These are phyloP conservation scores for Drechmeria coniospora DNA, from an alignment of 2,329 filamentous ascomycete genomes.

Conservation along the genomic window DNA sequence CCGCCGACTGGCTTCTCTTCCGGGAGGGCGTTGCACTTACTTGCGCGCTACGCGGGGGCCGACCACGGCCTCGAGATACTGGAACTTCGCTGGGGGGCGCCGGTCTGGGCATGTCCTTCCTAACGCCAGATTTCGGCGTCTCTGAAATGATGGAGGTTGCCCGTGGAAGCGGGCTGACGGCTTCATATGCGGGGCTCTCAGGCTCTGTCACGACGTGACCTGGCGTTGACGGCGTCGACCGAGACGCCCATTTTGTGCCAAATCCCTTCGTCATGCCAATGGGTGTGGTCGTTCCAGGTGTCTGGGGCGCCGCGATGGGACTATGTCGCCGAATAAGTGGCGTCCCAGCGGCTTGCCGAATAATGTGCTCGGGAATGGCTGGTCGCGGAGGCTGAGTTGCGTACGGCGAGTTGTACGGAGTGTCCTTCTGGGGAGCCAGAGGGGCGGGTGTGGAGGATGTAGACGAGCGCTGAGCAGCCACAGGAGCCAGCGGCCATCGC, in stretches of 20 bases:
- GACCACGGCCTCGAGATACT: constrained; percentile 17
- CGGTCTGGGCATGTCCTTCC: constrained; percentile 17
- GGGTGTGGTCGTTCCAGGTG: constrained; percentile 16
- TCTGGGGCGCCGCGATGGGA: constrained; percentile 17
- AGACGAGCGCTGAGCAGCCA: constrained; percentile 8
- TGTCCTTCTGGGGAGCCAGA: constrained; percentile 13
- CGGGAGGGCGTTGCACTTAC: constrained; percentile 21
- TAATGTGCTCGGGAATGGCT: constrained; percentile 25
- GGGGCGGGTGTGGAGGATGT: constrained; percentile 11
- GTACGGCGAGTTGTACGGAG: constrained; percentile 13
- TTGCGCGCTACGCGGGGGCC: constrained; percentile 20
- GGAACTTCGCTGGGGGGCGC: constrained; percentile 10
- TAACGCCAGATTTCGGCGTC: constrained; percentile 12
- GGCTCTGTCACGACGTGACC: constrained; percentile 20
- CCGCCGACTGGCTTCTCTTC: constrained; percentile 28
- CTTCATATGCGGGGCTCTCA: constrained; percentile 40
- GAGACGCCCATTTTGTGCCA: constrained; percentile 44
- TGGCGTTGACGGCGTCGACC: constrained; percentile 43
- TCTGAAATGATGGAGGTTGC: constrained; percentile 21
- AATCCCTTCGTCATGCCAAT: constrained; percentile 17
- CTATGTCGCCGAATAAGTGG: constrained; percentile 14
- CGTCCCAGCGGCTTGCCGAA: constrained; percentile 21
- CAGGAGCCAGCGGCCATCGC: constrained; percentile 15
- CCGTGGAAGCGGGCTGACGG: constrained; percentile 37
- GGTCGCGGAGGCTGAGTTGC: constrained; percentile 17